phyloP scores from a whole-genome alignment of 306 rosid genomes.

The Betula pendula region DNA sequence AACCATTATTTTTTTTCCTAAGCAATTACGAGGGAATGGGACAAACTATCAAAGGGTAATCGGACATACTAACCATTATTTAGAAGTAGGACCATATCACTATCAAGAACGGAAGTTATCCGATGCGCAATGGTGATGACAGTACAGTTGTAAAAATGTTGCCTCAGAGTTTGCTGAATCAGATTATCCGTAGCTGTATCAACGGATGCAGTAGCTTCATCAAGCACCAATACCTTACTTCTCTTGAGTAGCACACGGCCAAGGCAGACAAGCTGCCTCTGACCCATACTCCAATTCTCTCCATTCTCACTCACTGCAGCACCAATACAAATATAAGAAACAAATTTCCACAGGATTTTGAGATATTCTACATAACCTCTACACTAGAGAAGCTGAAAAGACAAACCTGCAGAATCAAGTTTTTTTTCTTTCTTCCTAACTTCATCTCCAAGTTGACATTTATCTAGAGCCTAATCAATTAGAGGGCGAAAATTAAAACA shows the following conservation, averaged over 20 bases:
- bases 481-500: slow-evolving; percentile 13
- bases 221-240: slow-evolving; percentile 45
- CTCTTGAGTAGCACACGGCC: slow-evolving; percentile 58
- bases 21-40: no score
- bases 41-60: no score
- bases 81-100: slow-evolving; percentile 42
- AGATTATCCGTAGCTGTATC: slow-evolving; percentile 56
- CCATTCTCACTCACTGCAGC: slow-evolving; percentile 74
- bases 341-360: neutral
- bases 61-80: slow-evolving; percentile 10
- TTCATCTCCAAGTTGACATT: slow-evolving; percentile 90
- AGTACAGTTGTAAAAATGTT: slow-evolving; percentile 31
- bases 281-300: slow-evolving; percentile 98
- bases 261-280: slow-evolving; percentile 93
- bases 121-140: slow-evolving; percentile 39
- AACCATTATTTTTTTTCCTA: slow-evolving; percentile 4
- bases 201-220: slow-evolving; percentile 62
- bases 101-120: slow-evolving; percentile 36
- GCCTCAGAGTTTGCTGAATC: slow-evolving; percentile 43
- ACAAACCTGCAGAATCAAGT: slow-evolving; percentile 75
- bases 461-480: slow-evolving; percentile 62
- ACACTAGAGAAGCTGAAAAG: slow-evolving; percentile 5
- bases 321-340: slow-evolving; percentile 25
- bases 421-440: slow-evolving; percentile 79
- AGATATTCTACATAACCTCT: neutral